Base-by-base conservation (phyloP, 2,329 filamentous ascomycete genomes). In the Paramyrothecium roridum region DNA sequence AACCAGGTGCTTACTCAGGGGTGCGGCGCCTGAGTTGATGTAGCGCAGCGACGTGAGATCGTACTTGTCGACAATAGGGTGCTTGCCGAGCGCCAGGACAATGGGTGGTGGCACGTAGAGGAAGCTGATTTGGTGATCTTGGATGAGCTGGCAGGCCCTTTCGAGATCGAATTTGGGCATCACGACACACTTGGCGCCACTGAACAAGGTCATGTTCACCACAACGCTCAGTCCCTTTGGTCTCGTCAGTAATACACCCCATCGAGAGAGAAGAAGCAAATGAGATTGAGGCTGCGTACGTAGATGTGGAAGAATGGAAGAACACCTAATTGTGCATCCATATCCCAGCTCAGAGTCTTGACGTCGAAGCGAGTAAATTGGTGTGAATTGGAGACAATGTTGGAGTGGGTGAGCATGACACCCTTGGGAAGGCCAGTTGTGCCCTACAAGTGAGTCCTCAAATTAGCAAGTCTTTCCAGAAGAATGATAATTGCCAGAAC, bases 291-390 rank as follows among this genome's bases (percentile, higher is more conserved):
- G 12, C n/a, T 7, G 66, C 83, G 61, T 72, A 89, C 91, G 66
- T 96, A 96, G 59, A 96, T 93, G 68, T 96, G 92, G 74, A 92
- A 96, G 70, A 96, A 95, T 0, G 93, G 93, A 12, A 96, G 72
- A 56, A 96, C 88, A 2, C 89, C 90, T 8, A 97, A 72, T 30
- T 95, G 76, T 56, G 82, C 85, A 67, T 96, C 93, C 0, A 85
- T 82, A 54, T 84, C 78, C 10, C 84, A 85, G 65, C 83, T 81
- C 2, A 76, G 67, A 1, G 83, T 80, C 1, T 74, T 76, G 2
- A 73, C 76, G 55, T 91, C 87, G 4, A 80, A 74, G 23, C 72
- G 66, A 1, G 70, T 69, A 26, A 80, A 67, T 72, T 90, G 87
- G 30, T 82, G 62, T 8, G 86, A 68, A 70, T 96, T 96, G 56